Evolutionary conservation across 2,329 filamentous ascomycete species (phyloP), one percentile per base, ranked within the genome.

Genomic region (Fusarium keratoplasticum): DNA sequence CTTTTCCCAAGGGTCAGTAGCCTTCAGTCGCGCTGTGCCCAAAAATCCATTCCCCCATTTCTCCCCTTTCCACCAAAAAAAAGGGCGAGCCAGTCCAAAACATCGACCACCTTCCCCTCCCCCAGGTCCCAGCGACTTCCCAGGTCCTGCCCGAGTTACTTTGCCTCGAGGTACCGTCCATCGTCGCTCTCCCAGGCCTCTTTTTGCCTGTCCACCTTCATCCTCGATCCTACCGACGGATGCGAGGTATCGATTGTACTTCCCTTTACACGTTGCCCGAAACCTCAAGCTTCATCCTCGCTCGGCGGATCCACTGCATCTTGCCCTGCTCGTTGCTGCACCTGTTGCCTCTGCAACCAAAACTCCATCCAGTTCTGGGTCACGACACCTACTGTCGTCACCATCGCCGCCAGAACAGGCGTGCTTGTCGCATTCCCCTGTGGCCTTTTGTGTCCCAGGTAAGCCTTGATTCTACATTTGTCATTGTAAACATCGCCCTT

Each of bases 121-220:
- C 69, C 79, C 78, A 79, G 72, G 76, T 77, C 76, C 79, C 76
- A 77, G 76, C 76, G 74, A 77, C 76, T 78, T 77, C 66, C 76
- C 74, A 80, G 77, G 76, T 79, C 71, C 74, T 78, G 71, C 66
- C 75, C 74, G 79, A 84, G 82, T 82, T 84, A 85, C 84, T 83
- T 85, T 79, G 74, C 76, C 75, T 77, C 67, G 76, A 85, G 79
- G 84, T 85, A 85, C 83, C 80, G 55, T 76, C 71, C 73, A 67
- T 75, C 77, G 73, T 73, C 72, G 69, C 70, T 74, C 69, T 77
- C 78, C 72, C 72, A 75, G 76, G 69, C 68, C 75, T 70, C 72
- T 64, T 73, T 54, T 66, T 70, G 59, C 69, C 71, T 74, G 67
- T 72, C 70, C 71, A 72, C 69, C 71, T 55, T 71, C 70, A 72